Conservation (phyloP, 2,329 filamentous ascomycete genomes). For the Lasiodiplodia citricola region DNA sequence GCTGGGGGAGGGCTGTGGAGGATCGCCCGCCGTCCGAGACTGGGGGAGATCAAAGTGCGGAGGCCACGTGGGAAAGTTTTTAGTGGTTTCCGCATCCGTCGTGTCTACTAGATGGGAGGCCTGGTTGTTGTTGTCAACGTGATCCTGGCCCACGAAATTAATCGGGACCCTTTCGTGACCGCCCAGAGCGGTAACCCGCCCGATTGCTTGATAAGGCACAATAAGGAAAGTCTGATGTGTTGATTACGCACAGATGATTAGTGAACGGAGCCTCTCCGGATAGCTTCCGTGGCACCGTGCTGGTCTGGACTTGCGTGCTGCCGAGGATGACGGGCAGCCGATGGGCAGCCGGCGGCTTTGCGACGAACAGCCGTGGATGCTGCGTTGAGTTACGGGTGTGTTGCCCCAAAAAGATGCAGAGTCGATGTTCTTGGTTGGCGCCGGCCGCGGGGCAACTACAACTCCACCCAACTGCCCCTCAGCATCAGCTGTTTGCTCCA, state of each 20-base stretch:
- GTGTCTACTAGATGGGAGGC: not conserved
- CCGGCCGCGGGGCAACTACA: not conserved
- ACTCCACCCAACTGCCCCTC: not conserved
- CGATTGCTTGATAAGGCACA: not conserved
- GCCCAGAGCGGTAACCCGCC: not conserved
- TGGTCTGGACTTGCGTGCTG: not conserved
- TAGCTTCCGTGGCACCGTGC: not conserved
- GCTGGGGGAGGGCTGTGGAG: slow-evolving; percentile 49
- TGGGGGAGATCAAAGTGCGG: not conserved
- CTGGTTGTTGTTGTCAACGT: too few relatives aligned
- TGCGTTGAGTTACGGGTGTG: too few relatives aligned
- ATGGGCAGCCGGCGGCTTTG: too few relatives aligned
- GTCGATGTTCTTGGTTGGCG: not conserved
- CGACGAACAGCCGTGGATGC: too few relatives aligned
- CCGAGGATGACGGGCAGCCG: too few relatives aligned
- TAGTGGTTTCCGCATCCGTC: not conserved
- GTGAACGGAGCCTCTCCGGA: not conserved
- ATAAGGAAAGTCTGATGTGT: not conserved
- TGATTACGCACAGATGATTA: slow-evolving; percentile 2
- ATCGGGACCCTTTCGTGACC: not conserved
- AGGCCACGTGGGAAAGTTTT: not conserved
- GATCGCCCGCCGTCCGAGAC: slow-evolving; percentile 46
- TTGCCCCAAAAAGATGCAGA: too few relatives aligned
- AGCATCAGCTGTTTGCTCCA: not conserved
- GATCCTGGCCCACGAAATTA: too few relatives aligned